phyloP scores from a whole-genome alignment of 2,329 filamentous ascomycete genomes.

The Tolypocladium ovalisporum region DNA sequence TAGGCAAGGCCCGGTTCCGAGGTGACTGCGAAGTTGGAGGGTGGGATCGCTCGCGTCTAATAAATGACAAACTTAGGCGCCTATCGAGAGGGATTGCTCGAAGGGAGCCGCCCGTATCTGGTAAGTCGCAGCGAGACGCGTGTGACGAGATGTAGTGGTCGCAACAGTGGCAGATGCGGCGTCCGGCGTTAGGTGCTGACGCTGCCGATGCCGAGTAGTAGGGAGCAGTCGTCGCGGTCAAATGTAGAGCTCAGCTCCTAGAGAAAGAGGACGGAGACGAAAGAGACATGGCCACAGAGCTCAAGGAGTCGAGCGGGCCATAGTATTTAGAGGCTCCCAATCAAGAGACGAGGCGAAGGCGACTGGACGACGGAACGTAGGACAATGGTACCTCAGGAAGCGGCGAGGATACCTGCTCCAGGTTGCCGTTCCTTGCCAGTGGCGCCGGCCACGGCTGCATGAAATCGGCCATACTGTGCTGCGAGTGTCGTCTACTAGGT shows the following conservation, averaged over 20 bases:
- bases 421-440: background rate
- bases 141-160: background rate
- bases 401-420: background rate
- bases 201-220: background rate
- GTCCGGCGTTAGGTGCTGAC: background rate
- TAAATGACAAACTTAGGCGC: conserved; percentile 5
- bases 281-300: background rate
- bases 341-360: background rate
- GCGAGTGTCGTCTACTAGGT: background rate
- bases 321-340: conserved; percentile 1
- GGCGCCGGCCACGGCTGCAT: background rate
- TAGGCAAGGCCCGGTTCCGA: conserved; percentile 1
- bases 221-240: background rate
- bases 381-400: background rate
- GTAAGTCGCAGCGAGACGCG: background rate
- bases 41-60: conserved; percentile 4
- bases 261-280: background rate
- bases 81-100: conserved; percentile 1
- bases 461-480: background rate
- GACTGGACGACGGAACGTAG: background rate
- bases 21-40: conserved; percentile 1
- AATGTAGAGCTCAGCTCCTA: background rate
- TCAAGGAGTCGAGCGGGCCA: background rate
- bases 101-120: background rate
- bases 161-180: background rate